These are phyloP conservation scores for Cephalotrichum gorgonifer DNA, from an alignment of 2,329 filamentous ascomycete species.

Conservation along the genomic window DNA sequence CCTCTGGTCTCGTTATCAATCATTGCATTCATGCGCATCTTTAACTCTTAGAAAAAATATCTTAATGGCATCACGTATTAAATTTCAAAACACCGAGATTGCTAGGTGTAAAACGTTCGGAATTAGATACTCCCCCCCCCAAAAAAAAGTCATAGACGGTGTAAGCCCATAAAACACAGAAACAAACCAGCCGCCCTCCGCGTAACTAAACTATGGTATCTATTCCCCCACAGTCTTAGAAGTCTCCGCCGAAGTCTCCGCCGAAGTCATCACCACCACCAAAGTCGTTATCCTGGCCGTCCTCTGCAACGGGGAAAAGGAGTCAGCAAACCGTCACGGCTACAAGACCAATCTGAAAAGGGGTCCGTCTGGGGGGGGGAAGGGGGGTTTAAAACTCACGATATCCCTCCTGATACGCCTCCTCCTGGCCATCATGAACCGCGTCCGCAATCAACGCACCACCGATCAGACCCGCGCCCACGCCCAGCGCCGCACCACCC, in stretches of 20 bases:
- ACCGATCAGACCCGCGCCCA: conserved; percentile 73
- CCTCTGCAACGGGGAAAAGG: conserved; percentile 6
- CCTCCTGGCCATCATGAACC: conserved; percentile 50
- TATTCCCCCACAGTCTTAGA: conserved; percentile 18
- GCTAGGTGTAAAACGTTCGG: no score
- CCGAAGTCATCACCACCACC: conserved; percentile 8
- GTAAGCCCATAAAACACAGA: not conserved
- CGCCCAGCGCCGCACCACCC: conserved; percentile 62
- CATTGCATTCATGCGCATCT: no score
- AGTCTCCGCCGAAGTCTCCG: conserved; percentile 22
- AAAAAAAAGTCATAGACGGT: no score
- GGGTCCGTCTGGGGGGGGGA: not conserved
- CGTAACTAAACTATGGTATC: not conserved
- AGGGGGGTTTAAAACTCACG: conserved; percentile 16
- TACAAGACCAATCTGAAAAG: not conserved
- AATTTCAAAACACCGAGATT: no score
- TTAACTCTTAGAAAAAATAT: no score
- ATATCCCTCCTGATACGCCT: conserved; percentile 40
- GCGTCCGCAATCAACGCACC: conserved; percentile 62
- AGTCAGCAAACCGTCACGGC: not conserved
- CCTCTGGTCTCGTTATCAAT: no score
- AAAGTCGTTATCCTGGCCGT: conserved; percentile 2
- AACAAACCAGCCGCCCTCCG: not conserved
- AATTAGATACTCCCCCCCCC: no score
- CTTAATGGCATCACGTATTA: no score